Percentiles rank a stretch among this genome's conserved stretches.
Evolutionary conservation across 305 asterid species (phyloP).

Genomic region (Fraxinus dipetala): DNA sequence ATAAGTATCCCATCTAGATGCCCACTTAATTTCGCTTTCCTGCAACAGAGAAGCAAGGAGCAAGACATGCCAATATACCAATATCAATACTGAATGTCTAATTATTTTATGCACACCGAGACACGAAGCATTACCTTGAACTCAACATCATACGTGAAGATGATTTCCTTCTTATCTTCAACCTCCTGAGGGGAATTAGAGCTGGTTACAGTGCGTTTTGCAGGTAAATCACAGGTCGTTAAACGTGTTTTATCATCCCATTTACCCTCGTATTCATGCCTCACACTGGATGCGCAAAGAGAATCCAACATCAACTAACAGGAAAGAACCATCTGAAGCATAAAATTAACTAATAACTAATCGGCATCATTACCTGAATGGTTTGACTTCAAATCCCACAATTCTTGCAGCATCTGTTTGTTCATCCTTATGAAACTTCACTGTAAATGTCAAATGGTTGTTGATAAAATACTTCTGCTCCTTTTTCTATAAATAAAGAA

Average conservation of each 20-base stretch:
- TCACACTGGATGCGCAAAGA: conserved; percentile 18
- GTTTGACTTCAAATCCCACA: conserved; percentile 25
- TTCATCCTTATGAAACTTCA: conserved; percentile 30
- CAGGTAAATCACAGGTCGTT: conserved; percentile 30
- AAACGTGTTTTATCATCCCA: conserved; percentile 19
- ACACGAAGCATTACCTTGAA: conserved; percentile 24
- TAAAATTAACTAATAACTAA: background rate
- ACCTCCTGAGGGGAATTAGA: conserved; percentile 8
- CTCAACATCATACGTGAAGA: conserved; percentile 32
- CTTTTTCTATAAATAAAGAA: conserved; percentile 18
- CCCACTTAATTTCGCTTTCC: conserved; percentile 27
- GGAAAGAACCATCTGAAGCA: background rate
- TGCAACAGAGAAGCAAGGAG: background rate
- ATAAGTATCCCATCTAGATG: conserved; percentile 26
- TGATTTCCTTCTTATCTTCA: conserved; percentile 25
- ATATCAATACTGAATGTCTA: background rate
- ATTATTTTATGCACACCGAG: background rate
- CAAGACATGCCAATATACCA: background rate
- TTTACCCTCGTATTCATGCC: conserved; percentile 18
- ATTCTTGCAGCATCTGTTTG: conserved; percentile 11
- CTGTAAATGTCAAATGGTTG: conserved; percentile 30
- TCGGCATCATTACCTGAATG: conserved; percentile 20
- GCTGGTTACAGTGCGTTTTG: conserved; percentile 21
- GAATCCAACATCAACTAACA: background rate
- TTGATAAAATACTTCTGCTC: conserved; percentile 28